Evolutionary conservation across 2,329 filamentous ascomycete species (phyloP).

Genomic region (Fusarium bulbicola): DNA sequence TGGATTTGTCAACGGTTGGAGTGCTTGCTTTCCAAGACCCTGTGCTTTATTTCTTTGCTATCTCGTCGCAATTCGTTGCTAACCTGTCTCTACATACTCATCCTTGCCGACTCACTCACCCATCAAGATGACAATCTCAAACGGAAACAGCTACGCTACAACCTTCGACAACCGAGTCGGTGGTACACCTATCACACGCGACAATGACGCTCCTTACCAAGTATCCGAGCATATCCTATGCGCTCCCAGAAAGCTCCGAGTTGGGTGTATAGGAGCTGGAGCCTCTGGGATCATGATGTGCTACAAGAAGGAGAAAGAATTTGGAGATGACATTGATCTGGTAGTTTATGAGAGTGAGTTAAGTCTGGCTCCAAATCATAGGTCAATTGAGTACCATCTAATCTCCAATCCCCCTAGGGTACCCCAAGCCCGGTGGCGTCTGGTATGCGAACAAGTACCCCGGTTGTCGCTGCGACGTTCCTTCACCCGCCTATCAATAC

Average conservation of each 20-base stretch:
- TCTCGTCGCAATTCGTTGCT: background rate
- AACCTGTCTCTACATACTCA: background rate
- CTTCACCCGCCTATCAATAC: slow-evolving; percentile 55
- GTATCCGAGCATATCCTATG: slow-evolving; percentile 10
- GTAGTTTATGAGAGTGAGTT: slow-evolving; percentile 11
- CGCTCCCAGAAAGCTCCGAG: slow-evolving; percentile 6
- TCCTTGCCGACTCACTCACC: background rate
- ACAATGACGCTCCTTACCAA: background rate
- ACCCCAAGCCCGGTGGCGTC: slow-evolving; percentile 42
- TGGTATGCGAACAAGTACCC: slow-evolving; percentile 50
- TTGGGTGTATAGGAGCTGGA: slow-evolving; percentile 13
- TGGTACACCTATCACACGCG: background rate
- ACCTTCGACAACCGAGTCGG: slow-evolving; percentile 8
- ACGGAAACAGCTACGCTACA: background rate
- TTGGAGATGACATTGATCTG: slow-evolving; percentile 8
- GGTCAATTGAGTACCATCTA: background rate
- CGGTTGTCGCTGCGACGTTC: slow-evolving; percentile 47
- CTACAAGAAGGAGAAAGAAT: slow-evolving; percentile 20
- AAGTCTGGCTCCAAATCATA: rapidly evolving
- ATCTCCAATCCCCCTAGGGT: background rate
- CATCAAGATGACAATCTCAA: background rate
- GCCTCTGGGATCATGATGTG: slow-evolving; percentile 19
- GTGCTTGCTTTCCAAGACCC: background rate
- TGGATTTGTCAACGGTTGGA: background rate
- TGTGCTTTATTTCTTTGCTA: background rate